Evolutionary conservation across 345 rosid genomes (phyloP).

Genomic region (Euphorbia peplus): DNA sequence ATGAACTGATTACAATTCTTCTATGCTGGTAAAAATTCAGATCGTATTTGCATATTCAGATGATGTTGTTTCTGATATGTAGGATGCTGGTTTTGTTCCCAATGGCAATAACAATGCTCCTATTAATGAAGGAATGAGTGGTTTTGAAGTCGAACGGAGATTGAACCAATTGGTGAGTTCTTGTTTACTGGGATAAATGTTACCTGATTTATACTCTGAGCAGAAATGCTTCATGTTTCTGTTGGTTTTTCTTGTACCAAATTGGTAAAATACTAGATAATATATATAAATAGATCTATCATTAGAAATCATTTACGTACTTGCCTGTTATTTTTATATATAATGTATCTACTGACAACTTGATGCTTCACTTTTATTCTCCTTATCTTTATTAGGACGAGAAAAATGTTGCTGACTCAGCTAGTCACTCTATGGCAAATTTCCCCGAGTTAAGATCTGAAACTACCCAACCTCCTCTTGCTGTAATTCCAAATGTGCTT

Average conservation of each 20-base stretch:
- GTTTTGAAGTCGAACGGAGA: constrained; percentile 71
- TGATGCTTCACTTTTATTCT: constrained; percentile 3
- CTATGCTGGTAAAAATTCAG: constrained; percentile 6
- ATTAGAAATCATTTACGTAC: background rate
- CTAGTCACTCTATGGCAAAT: constrained; percentile 35
- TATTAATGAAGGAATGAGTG: constrained; percentile 72
- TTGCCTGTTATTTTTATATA: background rate
- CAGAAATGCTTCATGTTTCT: background rate
- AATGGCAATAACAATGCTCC: constrained; percentile 58
- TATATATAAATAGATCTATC: background rate
- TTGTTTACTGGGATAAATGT: background rate
- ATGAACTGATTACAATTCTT: constrained; percentile 13
- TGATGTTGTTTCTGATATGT: constrained; percentile 27
- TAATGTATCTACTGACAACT: background rate
- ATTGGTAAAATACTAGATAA: constrained; percentile 1
- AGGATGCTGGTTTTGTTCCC: constrained; percentile 76
- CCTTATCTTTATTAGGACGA: constrained; percentile 39
- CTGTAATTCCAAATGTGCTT: constrained; percentile 40
- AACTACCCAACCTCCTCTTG: constrained; percentile 49
- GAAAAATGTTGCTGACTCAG: constrained; percentile 45
- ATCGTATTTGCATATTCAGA: constrained; percentile 10
- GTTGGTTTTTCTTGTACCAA: background rate
- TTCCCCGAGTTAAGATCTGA: constrained; percentile 56
- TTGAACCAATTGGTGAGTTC: constrained; percentile 54
- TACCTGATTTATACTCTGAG: background rate